A percentile compares a stretch with the other conserved stretches of the same genome.
These are phyloP conservation scores for Neospora caninum DNA, from an alignment of 169 alveolate species.

Conservation along the genomic window DNA sequence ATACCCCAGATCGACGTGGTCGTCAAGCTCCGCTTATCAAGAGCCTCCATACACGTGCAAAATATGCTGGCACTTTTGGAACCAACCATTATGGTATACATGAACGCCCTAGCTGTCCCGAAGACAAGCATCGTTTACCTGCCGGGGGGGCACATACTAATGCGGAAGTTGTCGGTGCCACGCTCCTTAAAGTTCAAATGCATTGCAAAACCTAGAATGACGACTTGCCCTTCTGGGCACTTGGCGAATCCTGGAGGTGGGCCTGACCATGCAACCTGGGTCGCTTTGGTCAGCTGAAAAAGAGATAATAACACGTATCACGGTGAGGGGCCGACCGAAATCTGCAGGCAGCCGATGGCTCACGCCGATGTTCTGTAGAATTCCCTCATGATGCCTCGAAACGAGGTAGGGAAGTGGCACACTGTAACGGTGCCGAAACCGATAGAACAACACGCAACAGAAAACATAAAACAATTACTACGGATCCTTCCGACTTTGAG, in stretches of 20 bases:
- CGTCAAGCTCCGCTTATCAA: too few relatives aligned
- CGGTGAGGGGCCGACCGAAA: not conserved
- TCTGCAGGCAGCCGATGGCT: not conserved
- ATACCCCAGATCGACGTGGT: too few relatives aligned
- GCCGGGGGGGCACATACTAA: conserved; percentile 11
- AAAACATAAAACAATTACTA: too few relatives aligned
- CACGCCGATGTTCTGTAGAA: not conserved
- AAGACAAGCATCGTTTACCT: not conserved
- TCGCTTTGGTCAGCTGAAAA: conserved; percentile 37
- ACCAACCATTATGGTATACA: too few relatives aligned
- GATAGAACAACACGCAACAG: too few relatives aligned
- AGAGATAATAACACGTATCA: not conserved
- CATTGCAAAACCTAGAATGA: conserved; percentile 49
- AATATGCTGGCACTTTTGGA: too few relatives aligned
- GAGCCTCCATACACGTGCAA: too few relatives aligned
- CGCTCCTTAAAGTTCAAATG: conserved; percentile 47
- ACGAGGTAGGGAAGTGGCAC: too few relatives aligned
- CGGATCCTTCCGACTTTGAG: too few relatives aligned
- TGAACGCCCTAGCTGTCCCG: too few relatives aligned
- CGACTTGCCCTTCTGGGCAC: conserved; percentile 47
- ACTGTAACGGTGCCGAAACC: too few relatives aligned
- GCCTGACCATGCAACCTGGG: conserved; percentile 50
- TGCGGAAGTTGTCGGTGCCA: not conserved
- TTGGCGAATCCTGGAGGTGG: conserved; percentile 62
- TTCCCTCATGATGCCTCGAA: too few relatives aligned